A percentile compares a stretch with the other conserved stretches of the same genome.
Conservation (phyloP, 345 rosid genomes). For the Hevea brasiliensis region DNA sequence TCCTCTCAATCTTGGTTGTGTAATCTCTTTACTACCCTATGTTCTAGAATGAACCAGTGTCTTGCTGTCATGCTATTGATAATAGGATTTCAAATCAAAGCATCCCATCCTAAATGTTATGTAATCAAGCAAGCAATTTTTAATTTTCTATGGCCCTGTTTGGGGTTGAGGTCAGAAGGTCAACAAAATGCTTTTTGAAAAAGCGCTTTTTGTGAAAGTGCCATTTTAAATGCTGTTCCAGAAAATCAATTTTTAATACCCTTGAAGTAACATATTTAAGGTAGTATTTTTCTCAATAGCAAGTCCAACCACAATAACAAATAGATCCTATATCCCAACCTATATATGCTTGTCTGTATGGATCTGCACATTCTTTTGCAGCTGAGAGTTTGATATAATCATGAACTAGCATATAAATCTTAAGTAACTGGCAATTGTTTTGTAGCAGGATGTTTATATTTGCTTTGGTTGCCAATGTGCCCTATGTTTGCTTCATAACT, state of each 20-base stretch:
- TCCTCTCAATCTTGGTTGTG: neutral
- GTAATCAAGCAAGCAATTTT: neutral
- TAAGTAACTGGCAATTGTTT: neutral
- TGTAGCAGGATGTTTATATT: neutral
- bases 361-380: neutral
- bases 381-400: neutral
- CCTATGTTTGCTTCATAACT: neutral
- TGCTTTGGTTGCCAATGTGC: neutral
- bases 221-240: too few species aligned
- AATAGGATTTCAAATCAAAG: neutral
- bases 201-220: too few species aligned
- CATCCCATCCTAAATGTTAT: neutral
- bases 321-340: neutral
- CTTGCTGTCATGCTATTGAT: neutral
- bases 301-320: too few species aligned
- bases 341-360: neutral
- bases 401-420: neutral
- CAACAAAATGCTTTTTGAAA: too few species aligned
- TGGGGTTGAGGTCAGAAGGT: too few species aligned
- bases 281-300: too few species aligned
- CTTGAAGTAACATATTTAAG: too few species aligned
- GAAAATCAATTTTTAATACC: too few species aligned
- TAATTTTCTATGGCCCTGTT: too few species aligned
- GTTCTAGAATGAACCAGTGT: neutral
- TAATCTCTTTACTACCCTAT: neutral